Evolutionary conservation across 768 basidiomycete species (phyloP), one percentile per base, ranked within the genome.

Genomic region (Termitomyces sp.): DNA sequence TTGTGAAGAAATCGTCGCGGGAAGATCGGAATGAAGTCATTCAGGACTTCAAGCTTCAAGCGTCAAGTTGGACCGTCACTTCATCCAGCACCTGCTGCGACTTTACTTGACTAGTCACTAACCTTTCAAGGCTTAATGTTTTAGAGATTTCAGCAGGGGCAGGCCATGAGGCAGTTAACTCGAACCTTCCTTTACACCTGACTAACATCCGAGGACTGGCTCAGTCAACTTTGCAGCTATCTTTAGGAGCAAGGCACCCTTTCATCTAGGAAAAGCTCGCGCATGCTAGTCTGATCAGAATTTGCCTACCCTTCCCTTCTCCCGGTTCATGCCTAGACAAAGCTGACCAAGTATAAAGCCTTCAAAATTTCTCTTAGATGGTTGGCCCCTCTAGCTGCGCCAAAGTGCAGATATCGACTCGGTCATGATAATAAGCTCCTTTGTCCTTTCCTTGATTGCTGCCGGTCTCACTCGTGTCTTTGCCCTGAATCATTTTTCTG

Each of bases 401-500:
- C 18, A 30, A 53, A 53, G 18, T 27, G 18, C 24, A n/a, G 6
- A 31, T 18, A 27, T 11, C 8, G 4, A 12, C 27, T 13, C 7
- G 6, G 27, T 7, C 24, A 45, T 55, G 30, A 53, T 54, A 12
- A 30, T 20, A 31, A 27, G 7, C 15, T 24, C 20, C 7, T 12
- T 60, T 3, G 31, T 58, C 31, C 15, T 61, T 5, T 31, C n/a
- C 27, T n/a, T 58, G 6, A 15, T 58, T 4, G 41, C 22, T 37
- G 48, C 37, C n/a, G 31, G 12, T 22, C n/a, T 53, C 39, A 39
- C 54, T 31, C 24, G 16, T 49, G 65, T 58, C 16, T 44, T 69
- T 22, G 70, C 69, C 6, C 57, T 62, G 20, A 76, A 69, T 54
- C 65, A 74, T 47, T 76, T 75, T 55, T 64, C 58, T 20, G 75